A percentile compares a stretch with the other conserved stretches of the same genome.
These are phyloP conservation scores for Trichaptum fuscoviolaceum DNA, from an alignment of 768 basidiomycete genomes.

Conservation along the genomic window DNA sequence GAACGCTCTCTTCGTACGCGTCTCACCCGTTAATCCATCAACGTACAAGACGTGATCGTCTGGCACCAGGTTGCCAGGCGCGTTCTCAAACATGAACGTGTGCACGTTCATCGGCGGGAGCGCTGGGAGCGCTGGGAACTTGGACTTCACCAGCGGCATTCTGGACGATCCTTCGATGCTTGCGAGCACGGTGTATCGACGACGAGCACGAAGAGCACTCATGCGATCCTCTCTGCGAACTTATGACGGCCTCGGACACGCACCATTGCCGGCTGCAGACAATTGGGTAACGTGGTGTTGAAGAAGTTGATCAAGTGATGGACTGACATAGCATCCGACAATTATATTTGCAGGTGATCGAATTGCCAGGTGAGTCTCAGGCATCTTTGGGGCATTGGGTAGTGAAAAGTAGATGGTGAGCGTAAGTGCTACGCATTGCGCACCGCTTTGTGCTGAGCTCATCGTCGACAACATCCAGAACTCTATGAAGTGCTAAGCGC, in stretches of 20 bases:
- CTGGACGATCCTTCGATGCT: neutral
- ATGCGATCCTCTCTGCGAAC: neutral
- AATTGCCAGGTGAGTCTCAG: neutral
- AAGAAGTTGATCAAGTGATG: neutral
- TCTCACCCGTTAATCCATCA: constrained; percentile 46
- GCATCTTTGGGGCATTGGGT: neutral
- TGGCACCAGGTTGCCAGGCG: constrained; percentile 47
- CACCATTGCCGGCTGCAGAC: neutral
- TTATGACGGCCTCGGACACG: neutral
- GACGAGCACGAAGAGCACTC: neutral
- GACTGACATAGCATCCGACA: neutral
- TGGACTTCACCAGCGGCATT: constrained; percentile 37
- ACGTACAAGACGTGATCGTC: constrained; percentile 52
- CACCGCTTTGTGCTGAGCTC: neutral
- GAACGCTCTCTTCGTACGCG: constrained; percentile 43
- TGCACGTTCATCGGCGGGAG: constrained; percentile 50
- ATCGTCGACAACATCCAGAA: neutral
- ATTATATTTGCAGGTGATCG: no score
- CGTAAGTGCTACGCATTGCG: neutral
- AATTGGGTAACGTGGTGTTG: neutral
- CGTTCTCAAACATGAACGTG: constrained; percentile 45
- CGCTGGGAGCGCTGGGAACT: constrained; percentile 46
- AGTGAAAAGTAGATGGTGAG: neutral
- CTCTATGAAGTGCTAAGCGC: neutral
- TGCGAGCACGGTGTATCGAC: neutral